Conservation (phyloP, 495 filamentous ascomycete genomes). For the Talaromyces trachyspermus region DNA sequence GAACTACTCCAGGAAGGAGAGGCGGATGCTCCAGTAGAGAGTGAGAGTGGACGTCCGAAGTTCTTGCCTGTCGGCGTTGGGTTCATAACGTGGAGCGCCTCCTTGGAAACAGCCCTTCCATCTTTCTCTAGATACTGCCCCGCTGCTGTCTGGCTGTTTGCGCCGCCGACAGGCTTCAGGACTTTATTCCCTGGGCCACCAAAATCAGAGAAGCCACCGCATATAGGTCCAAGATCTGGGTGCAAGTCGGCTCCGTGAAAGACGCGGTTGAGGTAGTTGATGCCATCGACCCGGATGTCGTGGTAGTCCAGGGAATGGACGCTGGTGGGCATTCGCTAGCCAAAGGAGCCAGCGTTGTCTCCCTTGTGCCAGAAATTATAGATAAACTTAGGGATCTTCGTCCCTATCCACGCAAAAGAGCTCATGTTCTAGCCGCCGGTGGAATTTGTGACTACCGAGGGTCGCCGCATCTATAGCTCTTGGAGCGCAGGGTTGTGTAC, state of each 20-base stretch:
- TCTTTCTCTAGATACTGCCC: constrained; percentile 42
- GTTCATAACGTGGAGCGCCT: constrained; percentile 44
- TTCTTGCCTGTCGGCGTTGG: constrained; percentile 54
- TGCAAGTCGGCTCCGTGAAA: constrained; percentile 58
- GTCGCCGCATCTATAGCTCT: constrained; percentile 54
- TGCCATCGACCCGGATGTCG: constrained; percentile 44
- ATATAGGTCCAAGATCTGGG: constrained; percentile 49
- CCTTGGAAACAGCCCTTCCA: constrained; percentile 30
- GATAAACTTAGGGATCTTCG: constrained; percentile 37
- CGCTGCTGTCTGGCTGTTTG: constrained; percentile 63
- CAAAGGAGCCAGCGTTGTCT: constrained; percentile 45
- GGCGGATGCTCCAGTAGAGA: background rate
- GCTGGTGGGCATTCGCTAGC: constrained; percentile 68
- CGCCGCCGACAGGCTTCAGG: constrained; percentile 32
- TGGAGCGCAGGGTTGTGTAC: constrained; percentile 54
- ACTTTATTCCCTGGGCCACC: constrained; percentile 46
- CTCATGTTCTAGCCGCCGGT: constrained; percentile 53
- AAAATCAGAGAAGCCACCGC: constrained; percentile 29
- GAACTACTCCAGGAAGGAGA: constrained; percentile 9
- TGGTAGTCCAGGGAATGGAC: constrained; percentile 66
- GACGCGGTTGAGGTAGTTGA: constrained; percentile 43
- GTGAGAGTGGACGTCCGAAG: constrained; percentile 1
- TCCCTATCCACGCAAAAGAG: background rate
- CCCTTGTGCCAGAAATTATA: constrained; percentile 46
- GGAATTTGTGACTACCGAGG: constrained; percentile 59